These are phyloP conservation scores for Neobulgaria alba DNA, from an alignment of 2,329 filamentous ascomycete genomes.

Conservation along the genomic window DNA sequence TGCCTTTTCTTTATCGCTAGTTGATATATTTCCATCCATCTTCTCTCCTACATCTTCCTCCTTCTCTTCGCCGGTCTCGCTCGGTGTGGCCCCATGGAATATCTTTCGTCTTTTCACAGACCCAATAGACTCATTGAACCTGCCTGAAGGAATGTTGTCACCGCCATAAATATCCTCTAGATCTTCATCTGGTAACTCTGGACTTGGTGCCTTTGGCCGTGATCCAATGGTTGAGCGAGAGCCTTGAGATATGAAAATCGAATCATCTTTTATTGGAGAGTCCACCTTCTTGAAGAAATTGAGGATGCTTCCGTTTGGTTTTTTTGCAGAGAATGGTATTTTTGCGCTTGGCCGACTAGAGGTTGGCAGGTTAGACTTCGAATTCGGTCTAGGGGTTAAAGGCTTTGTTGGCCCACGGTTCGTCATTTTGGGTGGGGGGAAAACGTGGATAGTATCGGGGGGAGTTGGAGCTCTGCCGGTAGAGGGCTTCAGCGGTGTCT, in stretches of 20 bases:
- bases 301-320: constrained; percentile 55
- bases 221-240: constrained; percentile 7
- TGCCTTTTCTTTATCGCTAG: constrained; percentile 3
- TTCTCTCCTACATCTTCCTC: neutral
- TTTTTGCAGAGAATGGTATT: constrained; percentile 12
- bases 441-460: constrained; percentile 23
- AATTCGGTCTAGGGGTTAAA: constrained; percentile 21
- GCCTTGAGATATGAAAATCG: constrained; percentile 43
- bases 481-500: constrained; percentile 33
- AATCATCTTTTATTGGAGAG: constrained; percentile 39
- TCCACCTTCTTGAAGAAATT: constrained; percentile 67
- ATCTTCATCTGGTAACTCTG: constrained; percentile 10
- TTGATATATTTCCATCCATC: neutral
- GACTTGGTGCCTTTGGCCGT: constrained; percentile 6
- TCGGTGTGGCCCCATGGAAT: constrained; percentile 10
- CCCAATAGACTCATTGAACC: constrained; percentile 33
- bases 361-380: constrained; percentile 20
- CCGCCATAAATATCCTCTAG: constrained; percentile 24
- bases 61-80: constrained; percentile 4
- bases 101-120: constrained; percentile 37
- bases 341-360: constrained; percentile 13
- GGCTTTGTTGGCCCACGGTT: constrained; percentile 23
- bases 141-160: constrained; percentile 17
- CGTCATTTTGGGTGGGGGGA: constrained; percentile 15
- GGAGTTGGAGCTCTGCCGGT: constrained; percentile 45